These are phyloP conservation scores for Phytophthora pinifolia DNA, from an alignment of 352 stramenopile genomes.

Conservation along the genomic window DNA sequence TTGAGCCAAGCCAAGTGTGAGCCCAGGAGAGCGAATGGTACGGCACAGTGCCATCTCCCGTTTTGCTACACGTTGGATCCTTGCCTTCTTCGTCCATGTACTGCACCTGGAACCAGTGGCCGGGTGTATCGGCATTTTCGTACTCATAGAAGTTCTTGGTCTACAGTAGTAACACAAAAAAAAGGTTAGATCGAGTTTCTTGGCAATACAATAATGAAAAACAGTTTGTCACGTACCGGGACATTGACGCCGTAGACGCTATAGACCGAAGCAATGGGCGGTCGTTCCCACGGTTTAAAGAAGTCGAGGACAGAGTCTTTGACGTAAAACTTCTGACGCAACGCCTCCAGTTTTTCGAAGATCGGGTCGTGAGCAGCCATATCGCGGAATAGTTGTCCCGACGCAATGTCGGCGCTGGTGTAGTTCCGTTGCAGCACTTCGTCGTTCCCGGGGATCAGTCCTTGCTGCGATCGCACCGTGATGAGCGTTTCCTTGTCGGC, in stretches of 20 bases:
- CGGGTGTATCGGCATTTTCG: slow-evolving; percentile 44
- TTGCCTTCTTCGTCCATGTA: slow-evolving; percentile 50
- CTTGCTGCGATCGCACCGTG: slow-evolving; percentile 42
- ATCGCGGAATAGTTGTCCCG: slow-evolving; percentile 68
- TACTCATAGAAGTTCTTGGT: slow-evolving; percentile 79
- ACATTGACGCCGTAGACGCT: slow-evolving; percentile 79
- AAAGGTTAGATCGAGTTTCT: background rate
- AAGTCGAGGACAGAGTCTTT: slow-evolving; percentile 66
- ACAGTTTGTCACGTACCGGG: slow-evolving; percentile 37
- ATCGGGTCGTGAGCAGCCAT: slow-evolving; percentile 61
- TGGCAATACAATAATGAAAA: background rate
- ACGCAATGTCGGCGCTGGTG: slow-evolving; percentile 66
- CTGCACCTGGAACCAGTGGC: slow-evolving; percentile 67
- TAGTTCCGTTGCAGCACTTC: slow-evolving; percentile 47
- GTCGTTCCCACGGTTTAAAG: slow-evolving; percentile 59
- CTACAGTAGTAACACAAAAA: slow-evolving; percentile 23
- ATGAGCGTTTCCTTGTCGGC: slow-evolving; percentile 64
- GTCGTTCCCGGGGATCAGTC: slow-evolving; percentile 16
- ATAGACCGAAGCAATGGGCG: slow-evolving; percentile 75
- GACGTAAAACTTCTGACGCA: slow-evolving; percentile 67
- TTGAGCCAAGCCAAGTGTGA: slow-evolving; percentile 68
- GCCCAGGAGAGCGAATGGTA: slow-evolving; percentile 84
- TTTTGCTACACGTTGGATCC: slow-evolving; percentile 63
- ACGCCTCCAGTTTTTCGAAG: slow-evolving; percentile 58
- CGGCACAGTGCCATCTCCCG: slow-evolving; percentile 68